Evolutionary conservation across 1,284 basidiomycete species (phyloP), one percentile per base, ranked within the genome.

Genomic region (Cutaneotrichosporon sp.): DNA sequence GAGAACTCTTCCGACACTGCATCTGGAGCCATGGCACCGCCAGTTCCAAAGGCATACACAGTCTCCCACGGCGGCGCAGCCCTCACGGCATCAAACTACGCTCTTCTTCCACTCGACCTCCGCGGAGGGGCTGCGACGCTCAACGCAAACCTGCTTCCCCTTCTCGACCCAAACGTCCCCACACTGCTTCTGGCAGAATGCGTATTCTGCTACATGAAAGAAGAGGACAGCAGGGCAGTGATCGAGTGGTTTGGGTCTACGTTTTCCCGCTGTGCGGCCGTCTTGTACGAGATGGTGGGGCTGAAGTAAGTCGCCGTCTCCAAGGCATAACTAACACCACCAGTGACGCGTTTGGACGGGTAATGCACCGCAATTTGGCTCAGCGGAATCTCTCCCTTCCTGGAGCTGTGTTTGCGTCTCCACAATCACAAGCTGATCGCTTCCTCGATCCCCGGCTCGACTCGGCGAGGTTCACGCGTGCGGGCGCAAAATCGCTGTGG

Each of bases 221-320:
- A 87, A 0, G 66, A 73, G 5, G 77, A 80, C 3, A 85, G 84
- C 0, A 75, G 79, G 22, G 75, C 76, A 0, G 68, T 94, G n/a
- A 76, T 94, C 5, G 68, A 76, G 32, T 92, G 87, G 86, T 91
- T 92, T 66, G 77, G 80, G 1, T 75, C 81, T 44, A 80, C 79
- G 54, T 85, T 85, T 50, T 39, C 46, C 1, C 39, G 54, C 12
- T 64, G 58, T 24, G 61, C 65, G 3, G 74, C 72, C 4, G 70
- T 91, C 9, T 80, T 90, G 11, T 96, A 96, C 66, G 92, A 96
- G 70, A 94, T 94, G 86, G 91, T 89, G 63, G 84, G 84, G 0
- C 75, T 94, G 3, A 77, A 84, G 72, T 72, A 52, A 62, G 71
- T 64, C 12, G 4, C 3, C 6, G 26, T 6, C 7, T 16, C 6